Conservation (phyloP, 2,329 filamentous ascomycete species). For the Penicillium thymicola region DNA sequence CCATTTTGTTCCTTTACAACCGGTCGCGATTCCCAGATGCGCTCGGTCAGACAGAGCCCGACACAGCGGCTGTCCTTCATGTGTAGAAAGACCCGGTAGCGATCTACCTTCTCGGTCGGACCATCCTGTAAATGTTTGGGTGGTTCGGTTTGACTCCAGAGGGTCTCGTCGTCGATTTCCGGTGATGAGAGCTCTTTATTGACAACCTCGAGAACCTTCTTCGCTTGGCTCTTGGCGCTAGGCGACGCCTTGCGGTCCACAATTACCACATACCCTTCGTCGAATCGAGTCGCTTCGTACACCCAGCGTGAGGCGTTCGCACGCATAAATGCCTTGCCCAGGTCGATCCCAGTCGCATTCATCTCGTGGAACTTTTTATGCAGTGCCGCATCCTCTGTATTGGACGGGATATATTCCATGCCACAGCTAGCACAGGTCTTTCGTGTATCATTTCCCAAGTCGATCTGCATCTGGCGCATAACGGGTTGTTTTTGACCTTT, state of each 20-base stretch:
- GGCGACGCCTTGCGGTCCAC: conserved; percentile 54
- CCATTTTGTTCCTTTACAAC: conserved; percentile 38
- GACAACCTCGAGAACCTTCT: conserved; percentile 60
- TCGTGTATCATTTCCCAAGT: conserved; percentile 54
- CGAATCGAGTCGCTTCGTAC: conserved; percentile 49
- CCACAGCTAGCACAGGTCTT: conserved; percentile 59
- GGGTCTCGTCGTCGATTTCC: conserved; percentile 54
- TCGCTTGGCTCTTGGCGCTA: conserved; percentile 51
- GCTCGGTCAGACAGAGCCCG: conserved; percentile 59
- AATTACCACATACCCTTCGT: conserved; percentile 55
- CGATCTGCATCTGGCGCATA: conserved; percentile 60
- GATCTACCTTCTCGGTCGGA: conserved; percentile 41
- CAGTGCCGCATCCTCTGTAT: conserved; percentile 58
- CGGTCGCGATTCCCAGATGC: conserved; percentile 55
- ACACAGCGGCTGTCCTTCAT: conserved; percentile 60
- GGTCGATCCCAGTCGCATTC: conserved; percentile 59
- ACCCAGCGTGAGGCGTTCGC: conserved; percentile 52
- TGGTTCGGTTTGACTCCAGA: conserved; percentile 53
- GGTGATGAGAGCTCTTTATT: conserved; percentile 61
- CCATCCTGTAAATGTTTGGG: conserved; percentile 38
- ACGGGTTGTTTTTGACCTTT: conserved; percentile 29
- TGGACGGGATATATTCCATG: conserved; percentile 65
- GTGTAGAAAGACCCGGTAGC: conserved; percentile 62
- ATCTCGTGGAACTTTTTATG: conserved; percentile 64
- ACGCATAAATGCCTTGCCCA: conserved; percentile 57